Percentiles rank a stretch among this genome's conserved stretches.
These are phyloP conservation scores for Apiospora rasikravindrae DNA, from an alignment of 2,329 filamentous ascomycete genomes.

Conservation along the genomic window DNA sequence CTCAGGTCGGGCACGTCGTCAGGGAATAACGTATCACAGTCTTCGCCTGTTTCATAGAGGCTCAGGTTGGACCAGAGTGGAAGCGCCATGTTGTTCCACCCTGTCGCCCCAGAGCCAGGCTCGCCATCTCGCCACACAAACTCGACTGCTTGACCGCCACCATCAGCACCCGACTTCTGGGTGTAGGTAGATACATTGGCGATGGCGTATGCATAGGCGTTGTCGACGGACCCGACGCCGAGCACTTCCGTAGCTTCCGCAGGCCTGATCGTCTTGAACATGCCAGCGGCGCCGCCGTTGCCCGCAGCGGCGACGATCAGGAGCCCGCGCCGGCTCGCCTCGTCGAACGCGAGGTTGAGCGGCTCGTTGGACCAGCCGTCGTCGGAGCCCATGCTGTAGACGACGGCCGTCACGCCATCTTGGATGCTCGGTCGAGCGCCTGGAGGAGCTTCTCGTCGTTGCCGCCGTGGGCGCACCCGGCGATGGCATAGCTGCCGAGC, in stretches of 20 bases:
- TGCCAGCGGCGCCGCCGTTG: slow-evolving; percentile 32
- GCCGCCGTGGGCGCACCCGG: slow-evolving; percentile 39
- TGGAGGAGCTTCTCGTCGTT: slow-evolving; percentile 47
- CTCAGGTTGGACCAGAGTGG: neutral
- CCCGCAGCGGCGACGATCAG: slow-evolving; percentile 35
- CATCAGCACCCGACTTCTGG: neutral
- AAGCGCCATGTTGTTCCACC: neutral
- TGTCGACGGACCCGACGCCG: slow-evolving; percentile 34
- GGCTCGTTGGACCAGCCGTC: slow-evolving; percentile 20
- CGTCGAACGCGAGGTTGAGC: neutral
- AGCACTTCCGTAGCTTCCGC: slow-evolving; percentile 34
- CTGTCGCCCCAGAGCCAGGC: neutral
- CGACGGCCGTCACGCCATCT: slow-evolving; percentile 44
- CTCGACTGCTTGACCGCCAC: neutral
- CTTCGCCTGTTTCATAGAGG: neutral
- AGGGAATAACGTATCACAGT: neutral
- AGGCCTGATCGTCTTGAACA: slow-evolving; percentile 32
- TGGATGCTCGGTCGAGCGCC: slow-evolving; percentile 50
- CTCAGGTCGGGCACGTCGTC: neutral
- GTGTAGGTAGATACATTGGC: neutral
- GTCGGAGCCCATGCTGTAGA: slow-evolving; percentile 28
- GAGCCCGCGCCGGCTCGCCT: neutral
- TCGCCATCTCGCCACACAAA: neutral
- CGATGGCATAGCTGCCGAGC: slow-evolving; percentile 45
- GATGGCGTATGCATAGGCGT: slow-evolving; percentile 20